Evolutionary conservation across 108 stramenopile species (phyloP).

Genomic region (Fragilaria crotonensis): DNA sequence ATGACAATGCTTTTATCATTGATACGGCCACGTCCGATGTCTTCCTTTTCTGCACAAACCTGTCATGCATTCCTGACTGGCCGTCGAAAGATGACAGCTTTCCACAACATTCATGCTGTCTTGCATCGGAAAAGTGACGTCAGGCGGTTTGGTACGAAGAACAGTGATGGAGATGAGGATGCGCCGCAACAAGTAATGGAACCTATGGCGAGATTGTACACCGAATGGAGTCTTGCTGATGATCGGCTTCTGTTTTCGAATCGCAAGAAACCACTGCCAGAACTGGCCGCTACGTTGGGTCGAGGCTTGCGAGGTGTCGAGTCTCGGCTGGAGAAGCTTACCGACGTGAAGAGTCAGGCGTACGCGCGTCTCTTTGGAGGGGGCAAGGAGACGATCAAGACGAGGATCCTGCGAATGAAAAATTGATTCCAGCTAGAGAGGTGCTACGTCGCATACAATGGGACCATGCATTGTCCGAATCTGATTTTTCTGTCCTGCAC

Average conservation of each 20-base stretch:
- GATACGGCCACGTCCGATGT: not conserved
- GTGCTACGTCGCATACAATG: constrained; percentile 74
- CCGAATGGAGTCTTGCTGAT: constrained; percentile 76
- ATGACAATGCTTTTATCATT: not conserved
- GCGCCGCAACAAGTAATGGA: not conserved
- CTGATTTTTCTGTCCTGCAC: constrained; percentile 60
- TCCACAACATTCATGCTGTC: not conserved
- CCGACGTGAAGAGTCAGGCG: constrained; percentile 54
- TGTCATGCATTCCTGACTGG: not conserved
- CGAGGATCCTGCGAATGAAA: constrained; percentile 11
- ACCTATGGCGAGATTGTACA: constrained; percentile 66
- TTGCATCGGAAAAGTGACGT: too few species aligned
- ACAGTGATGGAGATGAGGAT: not conserved
- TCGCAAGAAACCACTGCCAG: constrained; percentile 31
- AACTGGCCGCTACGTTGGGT: constrained; percentile 65
- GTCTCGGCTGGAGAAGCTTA: constrained; percentile 52
- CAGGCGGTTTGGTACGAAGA: not conserved
- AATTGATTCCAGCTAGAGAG: constrained; percentile 64
- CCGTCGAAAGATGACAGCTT: not conserved
- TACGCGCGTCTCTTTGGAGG: constrained; percentile 67
- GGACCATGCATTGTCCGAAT: constrained; percentile 36
- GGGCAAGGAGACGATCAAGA: constrained; percentile 8
- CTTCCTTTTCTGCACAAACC: not conserved
- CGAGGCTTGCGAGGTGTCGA: constrained; percentile 75
- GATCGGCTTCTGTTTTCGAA: constrained; percentile 59